These are phyloP conservation scores for Fomitiporia mediterranea DNA, from an alignment of 1,284 basidiomycete genomes.

Conservation along the genomic window DNA sequence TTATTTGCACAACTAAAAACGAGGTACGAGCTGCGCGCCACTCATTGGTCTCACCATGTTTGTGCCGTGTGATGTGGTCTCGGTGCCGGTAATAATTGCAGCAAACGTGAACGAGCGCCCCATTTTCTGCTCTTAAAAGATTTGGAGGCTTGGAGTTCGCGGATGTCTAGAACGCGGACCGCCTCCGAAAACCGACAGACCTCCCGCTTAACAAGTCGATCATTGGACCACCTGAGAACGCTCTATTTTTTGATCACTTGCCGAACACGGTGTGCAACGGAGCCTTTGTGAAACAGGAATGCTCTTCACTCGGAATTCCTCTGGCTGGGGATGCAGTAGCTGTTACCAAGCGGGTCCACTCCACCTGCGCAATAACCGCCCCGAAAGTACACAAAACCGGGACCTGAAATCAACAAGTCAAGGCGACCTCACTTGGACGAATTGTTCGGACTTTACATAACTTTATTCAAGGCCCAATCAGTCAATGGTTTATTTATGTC, in stretches of 20 bases:
- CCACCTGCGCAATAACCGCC: not conserved
- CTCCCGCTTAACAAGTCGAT: not conserved
- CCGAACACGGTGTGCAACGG: too few relatives aligned
- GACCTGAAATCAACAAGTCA: not conserved
- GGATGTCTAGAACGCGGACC: not conserved
- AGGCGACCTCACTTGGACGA: not conserved
- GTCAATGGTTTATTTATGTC: not conserved
- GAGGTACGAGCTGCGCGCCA: too few relatives aligned
- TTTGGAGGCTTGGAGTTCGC: not conserved
- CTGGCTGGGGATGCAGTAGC: not conserved
- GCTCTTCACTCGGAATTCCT: not conserved
- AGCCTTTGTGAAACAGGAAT: not conserved
- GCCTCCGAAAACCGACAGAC: too few relatives aligned
- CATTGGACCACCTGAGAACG: too few relatives aligned
- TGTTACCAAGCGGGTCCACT: not conserved
- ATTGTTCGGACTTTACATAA: not conserved
- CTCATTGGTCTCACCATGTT: not conserved
- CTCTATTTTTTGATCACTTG: too few relatives aligned
- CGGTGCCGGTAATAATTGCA: not conserved
- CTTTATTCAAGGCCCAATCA: not conserved
- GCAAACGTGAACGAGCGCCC: not conserved
- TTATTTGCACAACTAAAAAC: too few relatives aligned
- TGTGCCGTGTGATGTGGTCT: not conserved
- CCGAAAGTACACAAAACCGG: not conserved
- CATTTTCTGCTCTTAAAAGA: too few relatives aligned